A percentile compares a stretch with the other conserved stretches of the same genome.
Conservation (phyloP, 1,284 basidiomycete genomes). For the Somion occarium region DNA sequence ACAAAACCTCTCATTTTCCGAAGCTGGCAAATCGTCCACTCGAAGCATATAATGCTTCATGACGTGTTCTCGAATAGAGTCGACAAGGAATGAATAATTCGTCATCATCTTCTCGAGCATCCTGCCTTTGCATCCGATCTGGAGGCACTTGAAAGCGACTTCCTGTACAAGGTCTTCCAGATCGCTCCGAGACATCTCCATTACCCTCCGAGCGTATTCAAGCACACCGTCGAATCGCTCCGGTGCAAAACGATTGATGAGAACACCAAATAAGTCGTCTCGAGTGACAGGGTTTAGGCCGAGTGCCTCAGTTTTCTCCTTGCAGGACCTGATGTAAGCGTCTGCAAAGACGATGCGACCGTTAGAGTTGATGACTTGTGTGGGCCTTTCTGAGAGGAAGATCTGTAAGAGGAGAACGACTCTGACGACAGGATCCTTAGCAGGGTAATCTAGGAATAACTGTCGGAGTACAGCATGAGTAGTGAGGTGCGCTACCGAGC, state of each 20-base stretch:
- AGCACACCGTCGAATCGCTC: conserved; percentile 50
- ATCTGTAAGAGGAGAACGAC: conserved; percentile 63
- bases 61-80: conserved; percentile 38
- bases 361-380: not conserved
- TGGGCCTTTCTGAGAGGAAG: conserved; percentile 40
- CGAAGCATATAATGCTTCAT: conserved; percentile 43
- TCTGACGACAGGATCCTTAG: conserved; percentile 51
- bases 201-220: conserved; percentile 46
- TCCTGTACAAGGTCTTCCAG: conserved; percentile 45
- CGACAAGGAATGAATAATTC: conserved; percentile 35
- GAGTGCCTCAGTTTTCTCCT: conserved; percentile 42
- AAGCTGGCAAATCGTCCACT: conserved; percentile 50
- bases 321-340: conserved; percentile 29
- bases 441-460: conserved; percentile 61
- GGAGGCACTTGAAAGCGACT: conserved; percentile 50
- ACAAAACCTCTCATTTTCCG: conserved; percentile 38
- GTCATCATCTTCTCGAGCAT: conserved; percentile 54
- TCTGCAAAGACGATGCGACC: conserved; percentile 2
- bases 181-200: conserved; percentile 38
- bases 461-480: conserved; percentile 50
- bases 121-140: conserved; percentile 67
- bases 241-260: conserved; percentile 61
- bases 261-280: conserved; percentile 54
- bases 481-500: conserved; percentile 50
- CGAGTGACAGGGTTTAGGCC: conserved; percentile 50